Evolutionary conservation across 345 rosid species (phyloP), one percentile per base, ranked within the genome.

Genomic region (Eutrema japonicum): DNA sequence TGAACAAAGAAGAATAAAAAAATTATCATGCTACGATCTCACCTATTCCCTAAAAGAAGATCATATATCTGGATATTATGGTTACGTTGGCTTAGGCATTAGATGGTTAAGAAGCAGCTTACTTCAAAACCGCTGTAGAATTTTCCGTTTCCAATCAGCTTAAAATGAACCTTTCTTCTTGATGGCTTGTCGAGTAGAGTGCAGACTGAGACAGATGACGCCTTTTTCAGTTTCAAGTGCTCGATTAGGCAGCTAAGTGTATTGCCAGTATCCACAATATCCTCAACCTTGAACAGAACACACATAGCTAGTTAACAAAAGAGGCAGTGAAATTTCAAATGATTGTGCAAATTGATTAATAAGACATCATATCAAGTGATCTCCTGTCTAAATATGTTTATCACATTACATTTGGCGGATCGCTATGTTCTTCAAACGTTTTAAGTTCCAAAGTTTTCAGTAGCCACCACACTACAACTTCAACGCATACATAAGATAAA

Each of bases 111-210:
- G 36, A 57, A 43, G 62, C 10, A 62, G 61, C 65, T 64, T 78
- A 92, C 97, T 88, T 92, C 85, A 74, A 88, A 94, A 9, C 99
- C 99, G 62, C 72, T 74, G 70, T 91, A 94, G 78, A 83, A 92
- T 53, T 88, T 94, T 32, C 99, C 97, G 16, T 81, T 74, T 35
- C 97, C 97, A n/a, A 87, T 77, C 35, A 88, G 66, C 75, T 92
- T 62, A 63, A 89, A 61, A 30, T 81, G 81, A 75, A 92, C 85
- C 82, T 87, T 87, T 72, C 96, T 70, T 64, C 96, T 81, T 0
- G 83, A 70, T 29, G 93, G 83, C 78, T 95, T 89, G 66, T 92
- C 93, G 53, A 92, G 96, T 2, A 92, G 79, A 66, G 96, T 40
- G 48, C 99, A 92, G 18, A 92, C 95, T 1, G 99, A 94, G 11